A percentile compares a stretch with the other conserved stretches of the same genome.
Evolutionary conservation across 345 rosid species (phyloP).

Genomic region (Firmiana major): DNA sequence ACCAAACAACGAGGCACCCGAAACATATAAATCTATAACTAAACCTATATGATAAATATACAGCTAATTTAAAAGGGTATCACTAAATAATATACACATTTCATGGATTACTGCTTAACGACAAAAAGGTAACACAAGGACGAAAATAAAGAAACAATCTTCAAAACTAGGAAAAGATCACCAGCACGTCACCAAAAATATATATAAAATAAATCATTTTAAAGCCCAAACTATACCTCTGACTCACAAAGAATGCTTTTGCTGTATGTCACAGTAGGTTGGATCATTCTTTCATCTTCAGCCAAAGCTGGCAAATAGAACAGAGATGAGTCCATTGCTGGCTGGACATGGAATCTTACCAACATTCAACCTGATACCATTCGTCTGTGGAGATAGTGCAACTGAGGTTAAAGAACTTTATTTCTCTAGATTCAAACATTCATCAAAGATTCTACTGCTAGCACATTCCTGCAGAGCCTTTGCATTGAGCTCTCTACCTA

Average conservation of each 20-base stretch:
- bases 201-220: not conserved
- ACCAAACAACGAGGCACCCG: not conserved
- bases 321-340: not conserved
- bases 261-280: not conserved
- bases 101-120: not conserved
- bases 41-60: not conserved
- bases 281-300: not conserved
- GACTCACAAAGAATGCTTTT: not conserved
- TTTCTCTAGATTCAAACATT: slow-evolving; percentile 50
- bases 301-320: not conserved
- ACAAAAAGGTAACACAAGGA: not conserved
- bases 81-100: slow-evolving; percentile 2
- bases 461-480: slow-evolving; percentile 67
- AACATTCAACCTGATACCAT: not conserved
- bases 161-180: not conserved
- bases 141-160: not conserved
- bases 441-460: slow-evolving; percentile 53
- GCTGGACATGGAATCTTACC: not conserved
- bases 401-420: slow-evolving; percentile 6
- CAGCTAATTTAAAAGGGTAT: not conserved
- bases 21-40: not conserved
- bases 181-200: not conserved
- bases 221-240: slow-evolving; percentile 6
- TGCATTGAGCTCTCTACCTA: slow-evolving; percentile 67
- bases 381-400: not conserved